These are phyloP conservation scores for Metarhizium sp. DNA, from an alignment of 2,329 filamentous ascomycete genomes.

Conservation along the genomic window DNA sequence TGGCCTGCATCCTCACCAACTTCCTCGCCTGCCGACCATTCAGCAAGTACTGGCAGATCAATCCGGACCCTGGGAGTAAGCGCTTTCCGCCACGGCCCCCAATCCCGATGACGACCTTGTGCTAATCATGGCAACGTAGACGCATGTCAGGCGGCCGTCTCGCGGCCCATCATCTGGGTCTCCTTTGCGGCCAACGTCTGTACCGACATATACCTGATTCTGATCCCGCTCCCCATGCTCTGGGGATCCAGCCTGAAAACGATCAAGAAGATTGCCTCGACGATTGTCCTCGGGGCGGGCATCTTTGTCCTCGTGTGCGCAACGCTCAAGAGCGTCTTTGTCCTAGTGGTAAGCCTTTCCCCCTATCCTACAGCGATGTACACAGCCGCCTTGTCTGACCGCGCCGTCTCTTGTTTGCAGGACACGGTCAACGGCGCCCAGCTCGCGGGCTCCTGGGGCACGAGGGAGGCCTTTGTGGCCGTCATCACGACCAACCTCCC, in stretches of 20 bases:
- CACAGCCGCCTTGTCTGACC: neutral
- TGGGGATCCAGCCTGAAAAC: constrained; percentile 24
- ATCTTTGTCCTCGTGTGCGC: constrained; percentile 30
- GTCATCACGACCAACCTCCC: constrained; percentile 30
- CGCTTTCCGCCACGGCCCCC: constrained; percentile 2
- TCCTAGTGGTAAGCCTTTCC: constrained; percentile 15
- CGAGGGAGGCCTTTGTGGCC: constrained; percentile 30
- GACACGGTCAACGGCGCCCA: constrained; percentile 11
- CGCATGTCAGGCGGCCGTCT: constrained; percentile 37
- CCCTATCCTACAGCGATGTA: neutral
- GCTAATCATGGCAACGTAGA: constrained; percentile 20
- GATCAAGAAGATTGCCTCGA: constrained; percentile 27
- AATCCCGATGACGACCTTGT: no score
- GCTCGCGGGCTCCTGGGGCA: neutral
- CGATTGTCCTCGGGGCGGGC: constrained; percentile 26
- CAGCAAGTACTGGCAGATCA: constrained; percentile 47
- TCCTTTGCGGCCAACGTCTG: constrained; percentile 39
- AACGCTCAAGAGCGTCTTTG: constrained; percentile 26
- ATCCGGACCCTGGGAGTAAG: constrained; percentile 45
- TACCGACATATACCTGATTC: constrained; percentile 48
- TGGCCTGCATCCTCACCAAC: constrained; percentile 38
- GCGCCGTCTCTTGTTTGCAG: constrained; percentile 17
- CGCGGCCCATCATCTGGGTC: constrained; percentile 38
- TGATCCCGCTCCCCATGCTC: constrained; percentile 43
- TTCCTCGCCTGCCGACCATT: constrained; percentile 42